These are phyloP conservation scores for Metarhizium humberi DNA, from an alignment of 2,329 filamentous ascomycete species.

Conservation along the genomic window DNA sequence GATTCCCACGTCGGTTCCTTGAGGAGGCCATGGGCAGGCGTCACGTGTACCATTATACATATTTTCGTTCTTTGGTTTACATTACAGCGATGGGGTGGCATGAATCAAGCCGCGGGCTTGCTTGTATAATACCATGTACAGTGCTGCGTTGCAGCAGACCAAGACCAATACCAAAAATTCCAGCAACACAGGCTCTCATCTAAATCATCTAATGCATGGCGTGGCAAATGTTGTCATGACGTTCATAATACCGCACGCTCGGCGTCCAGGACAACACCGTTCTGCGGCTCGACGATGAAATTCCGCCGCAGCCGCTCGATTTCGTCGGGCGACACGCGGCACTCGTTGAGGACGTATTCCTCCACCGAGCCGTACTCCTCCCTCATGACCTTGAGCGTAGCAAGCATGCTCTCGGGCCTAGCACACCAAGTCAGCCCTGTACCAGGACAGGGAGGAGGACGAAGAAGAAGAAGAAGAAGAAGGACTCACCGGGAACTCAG, in stretches of 20 bases:
- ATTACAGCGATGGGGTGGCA: background rate
- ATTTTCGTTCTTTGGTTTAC: background rate
- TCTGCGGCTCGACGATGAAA: constrained; percentile 27
- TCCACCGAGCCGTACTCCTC: constrained; percentile 54
- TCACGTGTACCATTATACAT: background rate
- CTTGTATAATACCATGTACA: constrained; percentile 8
- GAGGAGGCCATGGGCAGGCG: constrained; percentile 9
- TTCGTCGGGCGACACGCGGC: constrained; percentile 46
- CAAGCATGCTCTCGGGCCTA: constrained; percentile 38
- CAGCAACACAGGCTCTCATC: background rate
- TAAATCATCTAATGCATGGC: background rate
- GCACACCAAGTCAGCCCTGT: background rate
- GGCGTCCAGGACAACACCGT: background rate
- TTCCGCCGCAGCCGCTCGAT: constrained; percentile 43
- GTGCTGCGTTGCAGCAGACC: background rate
- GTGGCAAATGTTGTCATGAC: background rate
- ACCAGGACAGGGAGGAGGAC: background rate
- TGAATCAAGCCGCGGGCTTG: background rate
- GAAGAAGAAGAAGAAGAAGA: background rate
- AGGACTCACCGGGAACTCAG: constrained; percentile 31
- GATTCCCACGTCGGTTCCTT: constrained; percentile 56
- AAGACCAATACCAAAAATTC: background rate
- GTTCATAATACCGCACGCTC: background rate
- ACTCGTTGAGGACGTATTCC: constrained; percentile 49
- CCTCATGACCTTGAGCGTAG: constrained; percentile 44